A percentile compares a stretch with the other conserved stretches of the same genome.
phyloP scores from a whole-genome alignment of 176 grass and related monocot species.

The Bothriochloa decipiens region DNA sequence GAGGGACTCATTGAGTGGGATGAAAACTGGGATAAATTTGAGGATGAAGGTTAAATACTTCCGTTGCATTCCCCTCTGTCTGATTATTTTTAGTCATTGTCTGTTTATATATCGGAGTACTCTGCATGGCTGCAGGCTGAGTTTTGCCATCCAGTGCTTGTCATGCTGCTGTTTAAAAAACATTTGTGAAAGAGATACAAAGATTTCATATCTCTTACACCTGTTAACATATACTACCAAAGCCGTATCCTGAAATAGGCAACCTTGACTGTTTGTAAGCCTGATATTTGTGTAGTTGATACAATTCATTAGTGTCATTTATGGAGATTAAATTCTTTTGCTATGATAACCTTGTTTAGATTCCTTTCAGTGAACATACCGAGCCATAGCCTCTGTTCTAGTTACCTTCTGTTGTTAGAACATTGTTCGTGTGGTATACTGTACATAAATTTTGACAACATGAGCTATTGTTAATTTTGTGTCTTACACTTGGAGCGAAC shows the following conservation, averaged over 20 bases:
- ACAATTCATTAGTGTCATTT: neutral
- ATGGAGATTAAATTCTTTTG: constrained; percentile 11
- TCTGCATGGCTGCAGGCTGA: neutral
- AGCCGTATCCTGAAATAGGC: neutral
- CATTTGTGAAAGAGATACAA: constrained; percentile 1
- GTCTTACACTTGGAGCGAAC: neutral
- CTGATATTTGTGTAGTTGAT: constrained; percentile 10
- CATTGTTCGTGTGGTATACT: neutral
- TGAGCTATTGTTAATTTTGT: constrained; percentile 16
- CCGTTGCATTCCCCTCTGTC: neutral
- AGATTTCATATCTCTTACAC: neutral
- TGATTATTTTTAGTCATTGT: constrained; percentile 20
- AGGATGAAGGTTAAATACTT: constrained; percentile 85
- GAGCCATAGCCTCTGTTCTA: constrained; percentile 24
- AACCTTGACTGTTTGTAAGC: neutral
- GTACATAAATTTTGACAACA: constrained; percentile 5
- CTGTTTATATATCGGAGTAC: neutral
- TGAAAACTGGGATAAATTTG: constrained; percentile 99
- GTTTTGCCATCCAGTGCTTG: neutral
- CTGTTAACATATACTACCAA: neutral
- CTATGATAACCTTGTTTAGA: neutral
- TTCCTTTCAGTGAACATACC: neutral
- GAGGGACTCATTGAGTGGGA: constrained; percentile 89
- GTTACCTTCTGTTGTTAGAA: constrained; percentile 20
- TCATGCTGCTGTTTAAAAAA: neutral